Evolutionary conservation across 2,329 filamentous ascomycete genomes (phyloP).

Genomic region (Tolypocladium amazonense): DNA sequence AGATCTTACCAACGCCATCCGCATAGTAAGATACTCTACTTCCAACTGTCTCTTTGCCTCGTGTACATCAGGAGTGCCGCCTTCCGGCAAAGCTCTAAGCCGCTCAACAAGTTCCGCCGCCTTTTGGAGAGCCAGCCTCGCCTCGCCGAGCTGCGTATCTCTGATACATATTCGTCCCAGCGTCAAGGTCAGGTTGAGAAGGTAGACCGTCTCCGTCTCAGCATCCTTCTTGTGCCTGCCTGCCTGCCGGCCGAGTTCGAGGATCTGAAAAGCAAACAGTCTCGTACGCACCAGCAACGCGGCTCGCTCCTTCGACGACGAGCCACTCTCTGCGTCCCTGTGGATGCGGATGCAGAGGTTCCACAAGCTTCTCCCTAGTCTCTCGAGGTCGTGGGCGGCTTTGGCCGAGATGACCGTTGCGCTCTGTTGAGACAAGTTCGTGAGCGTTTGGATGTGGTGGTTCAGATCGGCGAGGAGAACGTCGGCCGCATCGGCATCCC

Average conservation of each 20-base stretch:
- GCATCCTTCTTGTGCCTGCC: conserved; percentile 12
- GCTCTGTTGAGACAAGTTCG: conserved; percentile 3
- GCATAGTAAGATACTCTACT: conserved; percentile 54
- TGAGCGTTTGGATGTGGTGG: conserved; percentile 14
- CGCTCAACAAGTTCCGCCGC: conserved; percentile 42
- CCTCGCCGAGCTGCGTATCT: conserved; percentile 44
- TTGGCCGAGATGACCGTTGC: neutral
- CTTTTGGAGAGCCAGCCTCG: conserved; percentile 50
- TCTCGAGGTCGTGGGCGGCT: conserved; percentile 37
- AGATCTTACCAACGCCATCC: conserved; percentile 51
- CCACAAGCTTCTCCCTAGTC: conserved; percentile 51
- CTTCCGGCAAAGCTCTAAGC: conserved; percentile 5
- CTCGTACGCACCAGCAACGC: conserved; percentile 29
- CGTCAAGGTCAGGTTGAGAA: conserved; percentile 59
- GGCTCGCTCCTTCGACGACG: conserved; percentile 8
- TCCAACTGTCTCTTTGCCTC: conserved; percentile 26
- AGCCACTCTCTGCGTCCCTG: conserved; percentile 11
- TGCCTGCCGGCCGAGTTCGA: conserved; percentile 44
- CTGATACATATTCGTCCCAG: conserved; percentile 43
- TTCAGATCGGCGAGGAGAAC: conserved; percentile 18
- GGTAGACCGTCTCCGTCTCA: conserved; percentile 35
- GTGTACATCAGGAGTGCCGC: neutral
- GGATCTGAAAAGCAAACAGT: conserved; percentile 54
- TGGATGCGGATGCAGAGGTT: conserved; percentile 50
- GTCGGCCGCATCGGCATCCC: conserved; percentile 29